Evolutionary conservation across 129 eudicot genomes (phyloP).

Genomic region (Escallonia rubra): DNA sequence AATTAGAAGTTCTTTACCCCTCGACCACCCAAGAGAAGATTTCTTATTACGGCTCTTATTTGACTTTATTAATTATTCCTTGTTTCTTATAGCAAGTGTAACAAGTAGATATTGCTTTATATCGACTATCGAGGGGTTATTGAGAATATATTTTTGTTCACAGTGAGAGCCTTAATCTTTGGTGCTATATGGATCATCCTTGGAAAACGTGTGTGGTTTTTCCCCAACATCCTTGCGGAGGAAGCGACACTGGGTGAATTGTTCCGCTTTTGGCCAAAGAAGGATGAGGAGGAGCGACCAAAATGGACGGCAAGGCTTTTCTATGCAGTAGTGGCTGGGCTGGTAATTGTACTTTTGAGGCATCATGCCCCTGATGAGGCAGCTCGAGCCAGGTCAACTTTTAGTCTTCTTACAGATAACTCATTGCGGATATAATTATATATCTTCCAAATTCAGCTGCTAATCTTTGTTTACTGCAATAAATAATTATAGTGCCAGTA

Average conservation of each 20-base stretch:
- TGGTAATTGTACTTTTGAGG: conserved; percentile 65
- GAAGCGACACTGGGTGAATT: conserved; percentile 88
- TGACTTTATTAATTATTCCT: no score
- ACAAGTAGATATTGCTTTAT: not conserved
- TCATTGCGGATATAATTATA: no score
- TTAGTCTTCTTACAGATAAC: no score
- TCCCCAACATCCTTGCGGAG: conserved; percentile 95
- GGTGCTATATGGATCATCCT: conserved; percentile 75
- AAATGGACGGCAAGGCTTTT: conserved; percentile 90
- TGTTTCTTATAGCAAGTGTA: no score
- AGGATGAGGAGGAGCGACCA: conserved; percentile 88
- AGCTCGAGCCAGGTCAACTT: conserved; percentile 90
- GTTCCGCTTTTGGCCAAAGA: conserved; percentile 93
- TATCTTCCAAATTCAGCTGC: no score
- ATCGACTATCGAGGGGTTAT: not conserved
- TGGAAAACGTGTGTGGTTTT: conserved; percentile 92
- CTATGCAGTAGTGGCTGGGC: conserved; percentile 61
- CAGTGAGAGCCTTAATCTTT: conserved; percentile 83
- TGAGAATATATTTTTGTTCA: conserved; percentile 4
- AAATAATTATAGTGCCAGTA: no score
- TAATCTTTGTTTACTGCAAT: no score
- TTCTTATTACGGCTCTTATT: no score
- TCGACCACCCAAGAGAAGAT: no score
- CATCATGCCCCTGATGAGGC: conserved; percentile 99
- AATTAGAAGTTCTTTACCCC: no score